Percentiles rank a stretch among this genome's conserved stretches.
phyloP scores from a whole-genome alignment of 768 basidiomycete species.

The Omphalotus guepiniiformis region DNA sequence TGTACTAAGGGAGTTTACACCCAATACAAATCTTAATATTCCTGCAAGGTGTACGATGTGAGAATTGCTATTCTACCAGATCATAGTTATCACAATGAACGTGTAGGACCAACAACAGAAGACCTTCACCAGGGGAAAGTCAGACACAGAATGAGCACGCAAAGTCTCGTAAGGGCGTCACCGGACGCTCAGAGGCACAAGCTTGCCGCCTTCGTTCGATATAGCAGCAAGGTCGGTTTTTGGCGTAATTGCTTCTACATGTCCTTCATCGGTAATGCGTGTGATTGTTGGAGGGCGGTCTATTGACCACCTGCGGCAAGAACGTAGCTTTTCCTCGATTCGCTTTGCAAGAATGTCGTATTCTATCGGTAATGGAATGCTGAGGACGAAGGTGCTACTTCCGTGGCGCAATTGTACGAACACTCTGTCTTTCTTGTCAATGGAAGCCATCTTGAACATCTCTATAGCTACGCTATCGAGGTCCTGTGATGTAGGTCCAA shows the following conservation, averaged over 20 bases:
- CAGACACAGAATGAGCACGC: too few species aligned
- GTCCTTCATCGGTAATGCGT: background rate
- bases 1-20: too few species aligned
- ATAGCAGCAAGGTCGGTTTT: background rate
- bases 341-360: conserved; percentile 6
- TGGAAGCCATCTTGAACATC: background rate
- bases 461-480: background rate
- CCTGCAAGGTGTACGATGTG: too few species aligned
- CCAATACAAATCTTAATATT: too few species aligned
- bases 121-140: too few species aligned
- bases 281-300: background rate
- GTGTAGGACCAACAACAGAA: too few species aligned
- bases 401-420: conserved; percentile 7
- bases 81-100: too few species aligned
- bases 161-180: too few species aligned
- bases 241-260: background rate
- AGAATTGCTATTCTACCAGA: too few species aligned
- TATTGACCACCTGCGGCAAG: background rate
- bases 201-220: background rate
- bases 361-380: background rate
- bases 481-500: too few species aligned
- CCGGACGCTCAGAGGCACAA: too few species aligned
- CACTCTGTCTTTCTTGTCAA: background rate
- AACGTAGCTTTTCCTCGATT: conserved; percentile 6
- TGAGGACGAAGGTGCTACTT: conserved; percentile 1